phyloP scores from a whole-genome alignment of 2,329 filamentous ascomycete genomes.

The Tolypocladium guangdongense region DNA sequence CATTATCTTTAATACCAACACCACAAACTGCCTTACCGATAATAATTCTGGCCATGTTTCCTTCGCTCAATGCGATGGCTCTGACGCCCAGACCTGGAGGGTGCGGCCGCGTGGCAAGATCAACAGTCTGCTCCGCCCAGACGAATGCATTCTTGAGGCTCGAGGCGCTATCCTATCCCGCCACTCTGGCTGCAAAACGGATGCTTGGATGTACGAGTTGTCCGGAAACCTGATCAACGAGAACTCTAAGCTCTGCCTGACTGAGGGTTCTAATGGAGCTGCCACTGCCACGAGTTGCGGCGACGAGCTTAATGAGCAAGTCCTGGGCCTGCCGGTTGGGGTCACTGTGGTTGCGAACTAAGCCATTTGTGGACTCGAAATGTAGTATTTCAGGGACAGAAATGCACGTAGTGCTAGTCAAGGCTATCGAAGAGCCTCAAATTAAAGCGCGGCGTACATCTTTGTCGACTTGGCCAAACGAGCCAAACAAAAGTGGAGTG shows the following conservation, averaged over 20 bases:
- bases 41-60: conserved; percentile 12
- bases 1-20: conserved; percentile 37
- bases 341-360: conserved; percentile 4
- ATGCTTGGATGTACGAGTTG: conserved; percentile 31
- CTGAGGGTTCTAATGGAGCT: conserved; percentile 17
- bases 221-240: conserved; percentile 31
- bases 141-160: conserved; percentile 19
- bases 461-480: too few relatives aligned
- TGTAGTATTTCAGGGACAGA: too few relatives aligned
- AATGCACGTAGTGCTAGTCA: too few relatives aligned
- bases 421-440: too few relatives aligned
- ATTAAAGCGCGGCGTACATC: too few relatives aligned
- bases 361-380: neutral
- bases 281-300: conserved; percentile 21
- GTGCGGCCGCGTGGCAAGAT: conserved; percentile 20
- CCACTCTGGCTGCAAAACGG: conserved; percentile 10
- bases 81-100: conserved; percentile 31
- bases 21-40: conserved; percentile 29
- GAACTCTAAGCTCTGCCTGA: conserved; percentile 23
- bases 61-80: conserved; percentile 25
- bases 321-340: conserved; percentile 34
- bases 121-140: conserved; percentile 22
- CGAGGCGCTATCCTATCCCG: conserved; percentile 7
- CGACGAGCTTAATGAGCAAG: conserved; percentile 29
- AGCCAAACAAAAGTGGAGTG: too few relatives aligned